phyloP scores from a whole-genome alignment of 2,329 filamentous ascomycete genomes.

The Colletotrichum musae region DNA sequence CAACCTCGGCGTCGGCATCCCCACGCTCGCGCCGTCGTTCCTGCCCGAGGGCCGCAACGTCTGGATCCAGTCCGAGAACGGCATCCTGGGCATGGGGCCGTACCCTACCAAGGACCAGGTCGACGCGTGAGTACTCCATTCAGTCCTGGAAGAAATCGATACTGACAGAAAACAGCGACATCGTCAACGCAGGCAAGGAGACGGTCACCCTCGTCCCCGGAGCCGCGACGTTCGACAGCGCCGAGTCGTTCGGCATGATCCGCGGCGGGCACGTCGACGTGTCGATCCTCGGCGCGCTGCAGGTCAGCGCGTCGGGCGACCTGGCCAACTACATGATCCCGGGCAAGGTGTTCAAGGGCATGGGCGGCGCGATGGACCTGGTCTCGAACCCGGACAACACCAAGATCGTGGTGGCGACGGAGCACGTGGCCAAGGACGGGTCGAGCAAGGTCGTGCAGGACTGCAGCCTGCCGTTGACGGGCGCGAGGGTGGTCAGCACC shows the following conservation, averaged over 20 bases:
- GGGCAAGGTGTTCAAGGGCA: conserved; percentile 89
- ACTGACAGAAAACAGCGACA: conserved; percentile 59
- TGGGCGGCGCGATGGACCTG: conserved; percentile 85
- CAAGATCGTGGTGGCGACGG: conserved; percentile 80
- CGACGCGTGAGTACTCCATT: conserved; percentile 70
- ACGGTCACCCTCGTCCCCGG: conserved; percentile 86
- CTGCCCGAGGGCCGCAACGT: conserved; percentile 78
- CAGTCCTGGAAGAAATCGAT: background rate
- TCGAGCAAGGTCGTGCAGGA: conserved; percentile 76
- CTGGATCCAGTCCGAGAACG: conserved; percentile 90
- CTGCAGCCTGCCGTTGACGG: conserved; percentile 76
- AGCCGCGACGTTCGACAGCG: conserved; percentile 82
- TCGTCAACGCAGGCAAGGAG: conserved; percentile 91
- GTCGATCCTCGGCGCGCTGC: conserved; percentile 85
- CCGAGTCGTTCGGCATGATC: conserved; percentile 91
- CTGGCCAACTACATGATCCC: conserved; percentile 93
- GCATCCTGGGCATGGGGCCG: conserved; percentile 85
- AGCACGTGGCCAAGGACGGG: conserved; percentile 79
- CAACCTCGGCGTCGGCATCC: conserved; percentile 86
- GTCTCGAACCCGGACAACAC: conserved; percentile 80
- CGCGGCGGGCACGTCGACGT: conserved; percentile 87
- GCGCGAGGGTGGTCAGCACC: conserved; percentile 76
- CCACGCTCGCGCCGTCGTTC: conserved; percentile 86
- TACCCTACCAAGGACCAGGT: conserved; percentile 81
- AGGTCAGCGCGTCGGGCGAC: conserved; percentile 84